Conservation (phyloP, 2,329 filamentous ascomycete genomes). For the Nemania sp. region DNA sequence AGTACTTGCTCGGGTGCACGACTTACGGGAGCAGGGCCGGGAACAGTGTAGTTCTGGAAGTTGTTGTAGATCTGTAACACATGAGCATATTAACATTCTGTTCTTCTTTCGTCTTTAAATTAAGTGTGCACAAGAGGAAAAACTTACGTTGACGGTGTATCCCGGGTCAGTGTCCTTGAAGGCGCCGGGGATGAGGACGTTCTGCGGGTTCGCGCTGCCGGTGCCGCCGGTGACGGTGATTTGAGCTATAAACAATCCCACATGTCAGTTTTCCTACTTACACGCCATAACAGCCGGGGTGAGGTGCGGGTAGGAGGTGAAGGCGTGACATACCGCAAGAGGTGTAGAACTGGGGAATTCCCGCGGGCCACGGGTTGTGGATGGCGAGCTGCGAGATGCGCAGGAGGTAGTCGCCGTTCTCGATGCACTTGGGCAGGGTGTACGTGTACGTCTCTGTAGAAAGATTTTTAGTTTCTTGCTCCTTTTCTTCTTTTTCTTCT, state of each 20-base stretch:
- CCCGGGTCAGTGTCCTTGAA: conserved; percentile 27
- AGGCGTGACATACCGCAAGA: conserved; percentile 42
- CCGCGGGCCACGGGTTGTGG: conserved; percentile 54
- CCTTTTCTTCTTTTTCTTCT: not conserved
- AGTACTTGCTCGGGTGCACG: not conserved
- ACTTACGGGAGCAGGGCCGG: conserved; percentile 28
- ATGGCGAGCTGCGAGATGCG: conserved; percentile 64
- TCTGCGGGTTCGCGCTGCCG: conserved; percentile 20
- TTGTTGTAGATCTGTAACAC: conserved; percentile 25
- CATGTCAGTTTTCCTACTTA: conserved; percentile 10
- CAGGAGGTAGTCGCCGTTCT: conserved; percentile 61
- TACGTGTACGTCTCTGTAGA: conserved; percentile 40
- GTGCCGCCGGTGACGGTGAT: conserved; percentile 23
- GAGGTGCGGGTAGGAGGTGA: not conserved
- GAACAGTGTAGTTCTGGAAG: conserved; percentile 29
- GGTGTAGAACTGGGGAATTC: conserved; percentile 51
- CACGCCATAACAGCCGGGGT: not conserved
- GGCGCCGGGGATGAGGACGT: conserved; percentile 23
- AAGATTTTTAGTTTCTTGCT: not conserved
- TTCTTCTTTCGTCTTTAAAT: not conserved
- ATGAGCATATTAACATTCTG: not conserved
- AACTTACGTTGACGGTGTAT: conserved; percentile 28
- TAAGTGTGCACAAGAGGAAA: no score
- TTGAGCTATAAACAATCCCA: conserved; percentile 7
- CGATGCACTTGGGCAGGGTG: conserved; percentile 55